Evolutionary conservation across 2,329 filamentous ascomycete species (phyloP).

Genomic region (Lachnellula suecica): DNA sequence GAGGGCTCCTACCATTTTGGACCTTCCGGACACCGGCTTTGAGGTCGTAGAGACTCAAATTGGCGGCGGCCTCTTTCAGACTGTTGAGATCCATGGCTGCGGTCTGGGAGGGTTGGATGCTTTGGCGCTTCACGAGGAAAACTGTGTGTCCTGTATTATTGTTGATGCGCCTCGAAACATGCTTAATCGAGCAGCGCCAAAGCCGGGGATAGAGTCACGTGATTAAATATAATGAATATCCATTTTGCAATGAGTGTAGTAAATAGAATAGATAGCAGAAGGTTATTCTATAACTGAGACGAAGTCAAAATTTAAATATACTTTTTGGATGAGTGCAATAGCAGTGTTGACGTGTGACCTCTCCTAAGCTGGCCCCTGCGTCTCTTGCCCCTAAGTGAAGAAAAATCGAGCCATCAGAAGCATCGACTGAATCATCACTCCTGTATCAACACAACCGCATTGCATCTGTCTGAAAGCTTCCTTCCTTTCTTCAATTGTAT

Average conservation of each 20-base stretch:
- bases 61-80: constrained; percentile 69
- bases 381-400: constrained; percentile 6
- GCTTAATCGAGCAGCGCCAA: not conserved
- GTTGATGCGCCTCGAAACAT: not conserved
- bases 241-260: too few relatives aligned
- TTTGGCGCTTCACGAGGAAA: constrained; percentile 7
- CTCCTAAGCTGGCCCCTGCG: constrained; percentile 11
- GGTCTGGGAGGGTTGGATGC: not conserved
- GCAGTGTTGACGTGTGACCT: not conserved
- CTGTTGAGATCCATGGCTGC: constrained; percentile 63
- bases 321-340: too few relatives aligned
- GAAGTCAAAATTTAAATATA: too few relatives aligned
- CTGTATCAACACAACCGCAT: constrained; percentile 19
- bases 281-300: too few relatives aligned
- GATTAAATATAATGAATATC: too few relatives aligned
- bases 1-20: constrained; percentile 64
- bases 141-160: constrained; percentile 1
- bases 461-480: constrained; percentile 2
- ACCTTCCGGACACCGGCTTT: constrained; percentile 76
- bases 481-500: constrained; percentile 16
- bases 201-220: too few relatives aligned
- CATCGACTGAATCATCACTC: constrained; percentile 6
- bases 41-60: constrained; percentile 71
- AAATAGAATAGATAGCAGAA: too few relatives aligned
- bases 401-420: constrained; percentile 15